Base-by-base conservation (phyloP, 768 basidiomycete species). In the Coprinellus micaceus region DNA sequence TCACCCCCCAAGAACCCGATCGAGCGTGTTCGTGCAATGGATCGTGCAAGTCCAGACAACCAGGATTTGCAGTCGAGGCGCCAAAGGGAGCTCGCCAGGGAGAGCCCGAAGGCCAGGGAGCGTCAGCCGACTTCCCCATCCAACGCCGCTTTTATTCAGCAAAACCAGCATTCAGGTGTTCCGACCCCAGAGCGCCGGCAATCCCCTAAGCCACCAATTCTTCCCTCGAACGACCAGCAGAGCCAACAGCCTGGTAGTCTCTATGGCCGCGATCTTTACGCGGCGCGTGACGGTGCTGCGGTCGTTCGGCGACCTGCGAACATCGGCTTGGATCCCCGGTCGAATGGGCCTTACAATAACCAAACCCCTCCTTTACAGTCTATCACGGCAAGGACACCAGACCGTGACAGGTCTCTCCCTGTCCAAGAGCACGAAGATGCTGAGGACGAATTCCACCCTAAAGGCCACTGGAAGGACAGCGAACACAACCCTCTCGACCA, bases 321-420 rank as follows among this genome's bases (percentile, higher is more conserved):
- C 50, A 58, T 53, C 56, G 72, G 73, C 29, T 53, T 56, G 43
- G 70, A 67, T 54, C 58, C 66, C 28, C 66, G 65, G 59, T 67
- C 76, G 26, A 70, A 73, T 24, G 60, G 71, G 56, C 70, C 76
- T 25, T 52, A 44, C 49, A 80, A 13, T 13, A 33, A 73, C 41
- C 81, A 83, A 60, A 82, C 84, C 0, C 80, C 84, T 0, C 83
- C 85, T 17, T 59, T 78, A 52, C 84, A 83, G 63, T 67, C 76
- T 10, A 74, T 79, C 66, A 65, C 74, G 57, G 74, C 79, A 4
- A 82, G 85, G 21, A 82, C 83, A 21, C 83, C 88, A 1, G 88
- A 89, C n/a, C n/a, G n/a, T n/a, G n/a, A n/a, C 67, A 77, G 86
- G 30, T 88, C 88, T 15, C 75, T 91, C 24, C 88, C 88, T 19